These are phyloP conservation scores for Hibiscus tridactylites DNA, from an alignment of 345 rosid species.

Conservation along the genomic window DNA sequence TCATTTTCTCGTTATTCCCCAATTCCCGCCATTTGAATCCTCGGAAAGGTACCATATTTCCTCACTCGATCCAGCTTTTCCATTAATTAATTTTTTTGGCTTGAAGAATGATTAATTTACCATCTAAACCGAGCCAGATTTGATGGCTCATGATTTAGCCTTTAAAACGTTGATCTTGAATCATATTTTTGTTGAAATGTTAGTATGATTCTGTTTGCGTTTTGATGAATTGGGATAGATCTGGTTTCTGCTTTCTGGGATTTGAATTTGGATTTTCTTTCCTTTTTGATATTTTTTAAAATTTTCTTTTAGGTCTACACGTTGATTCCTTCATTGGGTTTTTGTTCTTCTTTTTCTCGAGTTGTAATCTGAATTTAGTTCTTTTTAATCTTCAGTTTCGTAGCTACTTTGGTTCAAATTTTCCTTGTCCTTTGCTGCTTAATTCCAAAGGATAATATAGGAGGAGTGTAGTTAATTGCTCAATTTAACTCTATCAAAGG, in stretches of 20 bases:
- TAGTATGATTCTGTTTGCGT: background rate
- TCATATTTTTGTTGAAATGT: background rate
- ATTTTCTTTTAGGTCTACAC: background rate
- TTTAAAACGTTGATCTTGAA: background rate
- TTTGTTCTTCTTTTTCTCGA: background rate
- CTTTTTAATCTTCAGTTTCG: background rate
- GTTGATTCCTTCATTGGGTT: background rate
- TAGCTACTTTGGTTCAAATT: background rate
- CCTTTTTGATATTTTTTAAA: background rate
- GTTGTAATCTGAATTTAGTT: background rate
- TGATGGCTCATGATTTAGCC: background rate
- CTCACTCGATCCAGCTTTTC: background rate
- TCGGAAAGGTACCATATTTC: background rate
- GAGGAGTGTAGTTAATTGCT: background rate
- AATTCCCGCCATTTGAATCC: background rate
- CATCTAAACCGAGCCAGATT: background rate
- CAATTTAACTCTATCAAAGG: background rate
- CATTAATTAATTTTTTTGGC: background rate
- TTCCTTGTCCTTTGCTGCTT: background rate
- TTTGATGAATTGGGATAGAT: conserved; percentile 8
- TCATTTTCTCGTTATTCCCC: background rate
- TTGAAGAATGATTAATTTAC: background rate
- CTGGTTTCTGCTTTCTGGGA: conserved; percentile 12
- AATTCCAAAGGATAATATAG: background rate
- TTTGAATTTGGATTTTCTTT: background rate